phyloP scores from a whole-genome alignment of 345 rosid genomes.

The Combretum micranthum region DNA sequence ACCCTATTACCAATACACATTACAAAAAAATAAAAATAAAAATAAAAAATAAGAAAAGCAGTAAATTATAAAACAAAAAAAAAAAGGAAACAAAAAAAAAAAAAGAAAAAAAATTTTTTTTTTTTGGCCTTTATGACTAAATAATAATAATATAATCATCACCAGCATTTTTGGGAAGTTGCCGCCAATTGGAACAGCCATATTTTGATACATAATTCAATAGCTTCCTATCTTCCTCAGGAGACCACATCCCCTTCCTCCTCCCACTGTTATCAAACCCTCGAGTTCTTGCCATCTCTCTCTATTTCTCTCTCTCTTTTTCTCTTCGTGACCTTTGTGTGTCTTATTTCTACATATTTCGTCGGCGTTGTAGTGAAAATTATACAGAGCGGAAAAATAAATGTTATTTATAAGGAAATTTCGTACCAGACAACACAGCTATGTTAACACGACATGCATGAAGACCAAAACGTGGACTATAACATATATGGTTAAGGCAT shows the following conservation, averaged over 20 bases:
- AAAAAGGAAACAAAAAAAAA: background rate
- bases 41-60: background rate
- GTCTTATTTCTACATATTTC: too few relatives aligned
- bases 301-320: background rate
- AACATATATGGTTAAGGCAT: too few relatives aligned
- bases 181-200: conserved; percentile 63
- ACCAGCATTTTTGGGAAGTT: conserved; percentile 60
- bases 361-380: too few relatives aligned
- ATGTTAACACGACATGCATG: too few relatives aligned
- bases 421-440: too few relatives aligned
- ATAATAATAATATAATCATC: background rate
- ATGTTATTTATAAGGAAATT: too few relatives aligned
- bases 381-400: too few relatives aligned
- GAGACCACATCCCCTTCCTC: conserved; percentile 58
- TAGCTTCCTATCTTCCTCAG: conserved; percentile 51
- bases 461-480: too few relatives aligned
- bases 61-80: too few relatives aligned
- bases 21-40: background rate
- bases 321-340: too few relatives aligned
- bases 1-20: conserved; percentile 26
- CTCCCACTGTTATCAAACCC: conserved; percentile 31
- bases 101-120: background rate
- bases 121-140: background rate
- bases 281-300: conserved; percentile 47
- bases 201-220: conserved; percentile 35